Base-by-base conservation (phyloP, 2,329 filamentous ascomycete species). In the Monilinia vaccinii-corymbosi region DNA sequence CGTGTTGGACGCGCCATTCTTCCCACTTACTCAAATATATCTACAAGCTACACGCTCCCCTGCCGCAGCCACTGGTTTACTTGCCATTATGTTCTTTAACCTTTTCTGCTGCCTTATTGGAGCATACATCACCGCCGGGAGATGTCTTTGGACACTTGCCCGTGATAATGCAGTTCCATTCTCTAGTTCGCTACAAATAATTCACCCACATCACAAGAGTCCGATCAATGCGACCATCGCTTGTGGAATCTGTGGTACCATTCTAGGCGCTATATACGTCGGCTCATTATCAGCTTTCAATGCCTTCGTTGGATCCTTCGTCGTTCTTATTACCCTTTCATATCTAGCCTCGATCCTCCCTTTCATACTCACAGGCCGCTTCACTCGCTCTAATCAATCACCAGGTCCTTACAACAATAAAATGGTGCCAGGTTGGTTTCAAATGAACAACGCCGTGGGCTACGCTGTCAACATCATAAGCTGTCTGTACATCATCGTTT, bases 21-120 rank as follows among this genome's bases (percentile, higher is more conserved):
- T 84, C 65, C 86, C 87, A 0, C 80, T 88, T 14, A 81, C 84
- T 8, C 81, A 85, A 56, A 84, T 89, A 61, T 89, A 88, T 71
- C 76, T 70, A 31, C 82, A 85, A 70, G 81, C 80, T 0, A 83
- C 81, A 0, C 76, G 78, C 0, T 79, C 77, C 1, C 73, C 73
- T 0, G 75, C 74, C 0, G 81, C 80, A 1, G 78, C 81, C 0
- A 75, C 79, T 0, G 80, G 78, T 0, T 71, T 84, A 3, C 73
- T 83, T 0, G 71, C 80, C 36, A 75, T 87, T 2, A 75, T 81
- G 32, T 77, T 82, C 63, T 69, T 84, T 0, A 77, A 80, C 2
- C 78, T 78, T 1, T 74, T 81, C 60, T 75, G 77, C 62, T 79
- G 78, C 47, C 73, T 77, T 34, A 76, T 81, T 7, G 83, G 83